Conservation (phyloP, 352 stramenopile genomes). For the Pythium rishiriense region DNA sequence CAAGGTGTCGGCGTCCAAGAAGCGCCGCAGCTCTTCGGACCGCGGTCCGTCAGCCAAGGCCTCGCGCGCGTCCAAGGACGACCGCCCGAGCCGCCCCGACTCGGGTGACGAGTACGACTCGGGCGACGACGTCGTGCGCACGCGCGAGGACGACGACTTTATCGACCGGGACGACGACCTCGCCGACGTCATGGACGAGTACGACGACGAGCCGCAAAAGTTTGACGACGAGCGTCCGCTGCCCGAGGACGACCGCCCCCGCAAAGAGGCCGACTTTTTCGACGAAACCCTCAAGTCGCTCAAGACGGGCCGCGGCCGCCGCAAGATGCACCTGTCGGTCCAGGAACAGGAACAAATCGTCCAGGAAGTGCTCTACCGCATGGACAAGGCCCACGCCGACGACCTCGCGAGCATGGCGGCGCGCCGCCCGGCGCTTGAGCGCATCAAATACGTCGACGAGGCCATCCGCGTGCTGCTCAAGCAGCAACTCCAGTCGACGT, state of each 20-base stretch:
- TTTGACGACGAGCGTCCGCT: conserved; percentile 85
- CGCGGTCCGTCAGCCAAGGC: conserved; percentile 8
- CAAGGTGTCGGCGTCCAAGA: conserved; percentile 38
- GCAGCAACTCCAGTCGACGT: conserved; percentile 83
- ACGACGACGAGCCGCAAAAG: conserved; percentile 63
- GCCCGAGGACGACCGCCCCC: conserved; percentile 39
- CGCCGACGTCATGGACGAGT: conserved; percentile 78
- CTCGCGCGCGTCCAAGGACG: conserved; percentile 5
- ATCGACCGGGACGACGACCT: conserved; percentile 89
- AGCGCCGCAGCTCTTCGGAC: conserved; percentile 6
- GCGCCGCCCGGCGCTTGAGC: conserved; percentile 66
- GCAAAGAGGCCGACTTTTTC: conserved; percentile 75
- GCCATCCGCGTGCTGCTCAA: conserved; percentile 77
- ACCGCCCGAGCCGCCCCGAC: background rate
- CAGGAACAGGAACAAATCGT: conserved; percentile 88
- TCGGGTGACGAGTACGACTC: conserved; percentile 84
- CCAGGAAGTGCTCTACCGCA: conserved; percentile 87
- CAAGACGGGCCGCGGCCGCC: conserved; percentile 69
- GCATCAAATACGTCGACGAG: conserved; percentile 83
- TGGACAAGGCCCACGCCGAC: conserved; percentile 86
- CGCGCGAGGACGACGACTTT: conserved; percentile 85
- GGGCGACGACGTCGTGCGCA: conserved; percentile 68
- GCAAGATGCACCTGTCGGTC: conserved; percentile 78
- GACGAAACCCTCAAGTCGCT: conserved; percentile 82
- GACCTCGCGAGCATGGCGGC: conserved; percentile 68